phyloP scores from a whole-genome alignment of 495 filamentous ascomycete genomes.

The Aspergillus mulundensis region DNA sequence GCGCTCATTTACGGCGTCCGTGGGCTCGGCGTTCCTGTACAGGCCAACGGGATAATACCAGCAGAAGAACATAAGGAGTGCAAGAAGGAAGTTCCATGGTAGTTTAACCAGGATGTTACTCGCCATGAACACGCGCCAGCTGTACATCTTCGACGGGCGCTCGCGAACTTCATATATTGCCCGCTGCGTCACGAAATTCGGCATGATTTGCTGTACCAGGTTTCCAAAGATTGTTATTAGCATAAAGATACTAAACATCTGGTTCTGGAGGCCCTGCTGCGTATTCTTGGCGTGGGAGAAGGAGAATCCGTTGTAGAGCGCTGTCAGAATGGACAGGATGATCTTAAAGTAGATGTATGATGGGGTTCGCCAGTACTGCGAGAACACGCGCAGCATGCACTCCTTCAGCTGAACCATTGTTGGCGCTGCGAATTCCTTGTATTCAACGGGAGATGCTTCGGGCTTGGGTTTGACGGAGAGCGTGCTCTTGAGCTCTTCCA shows the following conservation, averaged over 20 bases:
- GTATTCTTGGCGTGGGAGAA: slow-evolving; percentile 76
- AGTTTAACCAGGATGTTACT: slow-evolving; percentile 71
- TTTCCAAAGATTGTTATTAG: slow-evolving; percentile 79
- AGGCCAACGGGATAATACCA: slow-evolving; percentile 73
- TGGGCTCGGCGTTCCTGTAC: no score
- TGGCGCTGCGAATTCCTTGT: no score
- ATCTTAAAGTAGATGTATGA: slow-evolving; percentile 33
- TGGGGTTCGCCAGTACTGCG: no score
- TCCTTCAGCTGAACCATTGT: no score
- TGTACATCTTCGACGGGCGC: slow-evolving; percentile 66
- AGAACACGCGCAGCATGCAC: no score
- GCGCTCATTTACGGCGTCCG: no score
- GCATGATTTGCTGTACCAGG: slow-evolving; percentile 74
- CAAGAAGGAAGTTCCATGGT: slow-evolving; percentile 64
- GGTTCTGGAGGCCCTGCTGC: slow-evolving; percentile 81
- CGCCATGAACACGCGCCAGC: slow-evolving; percentile 69
- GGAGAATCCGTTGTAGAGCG: slow-evolving; percentile 86
- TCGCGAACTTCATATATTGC: slow-evolving; percentile 71
- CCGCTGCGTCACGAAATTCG: slow-evolving; percentile 63
- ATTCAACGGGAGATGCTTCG: no score
- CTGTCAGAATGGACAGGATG: slow-evolving; percentile 44
- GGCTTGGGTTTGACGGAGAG: no score
- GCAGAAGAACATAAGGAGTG: slow-evolving; percentile 55
- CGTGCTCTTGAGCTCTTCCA: no score
- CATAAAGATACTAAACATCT: slow-evolving; percentile 89